Base-by-base conservation (phyloP, 352 stramenopile species). In the Globisporangium solare region DNA sequence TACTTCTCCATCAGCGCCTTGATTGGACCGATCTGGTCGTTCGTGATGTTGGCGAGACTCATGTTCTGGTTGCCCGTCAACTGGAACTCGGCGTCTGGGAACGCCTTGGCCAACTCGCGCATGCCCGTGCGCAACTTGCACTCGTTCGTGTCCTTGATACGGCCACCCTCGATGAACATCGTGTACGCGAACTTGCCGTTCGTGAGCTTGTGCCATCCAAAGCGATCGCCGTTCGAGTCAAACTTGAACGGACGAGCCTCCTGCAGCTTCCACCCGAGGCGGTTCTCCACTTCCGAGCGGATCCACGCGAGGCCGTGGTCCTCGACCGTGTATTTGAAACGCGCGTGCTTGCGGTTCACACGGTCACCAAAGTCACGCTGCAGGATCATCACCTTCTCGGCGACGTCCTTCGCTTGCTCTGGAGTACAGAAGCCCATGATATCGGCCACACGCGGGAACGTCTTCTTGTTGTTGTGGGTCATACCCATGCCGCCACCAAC, bases 301-400 rank as follows among this genome's bases (percentile, higher is more conserved):
- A 99, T 99, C 66, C 87, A 94, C 49, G 96, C 88, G 50, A 98
- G 89, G 12, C 96, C 96, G 49, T 98, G 82, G 58, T 97, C 97
- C 73, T 99, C 95, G 8, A 99, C 95, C 20, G 98, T 91, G 80
- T 99, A 99, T 89, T 99, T 99, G 86, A 98, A 98, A 51, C 96
- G 92, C 15, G 92, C 93, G 70, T 98, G 96, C 64, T 97, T 97
- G 56, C 95, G 86, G 63, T 98, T 97, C 69, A 98, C 95, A 61
- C 96, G 86, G 74, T 99, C 97, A 50, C 96, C 96, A 61, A 98
- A 93, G 79, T 99, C 96, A 52, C 96, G 83, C 79, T 99, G 96
- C 32, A 96, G 79, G 6, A 96, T 82, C 58, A 99, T 81, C 63
- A 98, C 89, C 55, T 92, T 91, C 87, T 99, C 97, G 50, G 94